phyloP scores from a whole-genome alignment of 345 rosid genomes.

The Angophora floribunda region DNA sequence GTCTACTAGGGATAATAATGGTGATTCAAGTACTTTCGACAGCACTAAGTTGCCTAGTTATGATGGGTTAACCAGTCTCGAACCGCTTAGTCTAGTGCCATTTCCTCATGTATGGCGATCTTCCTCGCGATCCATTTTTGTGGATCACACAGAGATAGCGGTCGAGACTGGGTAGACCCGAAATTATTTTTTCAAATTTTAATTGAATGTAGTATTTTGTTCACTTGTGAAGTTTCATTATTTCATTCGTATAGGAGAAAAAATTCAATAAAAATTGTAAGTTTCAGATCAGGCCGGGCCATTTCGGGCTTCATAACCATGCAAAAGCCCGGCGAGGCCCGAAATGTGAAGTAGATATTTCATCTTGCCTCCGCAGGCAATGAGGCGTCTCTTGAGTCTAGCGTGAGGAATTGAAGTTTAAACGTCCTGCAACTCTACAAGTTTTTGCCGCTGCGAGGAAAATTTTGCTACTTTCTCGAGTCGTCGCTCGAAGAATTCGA shows the following conservation, averaged over 20 bases:
- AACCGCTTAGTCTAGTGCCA: not conserved
- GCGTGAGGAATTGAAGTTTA: no score
- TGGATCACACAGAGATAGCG: no score
- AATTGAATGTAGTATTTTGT: not conserved
- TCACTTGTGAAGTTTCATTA: not conserved
- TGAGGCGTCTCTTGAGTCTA: not conserved
- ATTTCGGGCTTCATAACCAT: not conserved
- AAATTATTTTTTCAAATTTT: no score
- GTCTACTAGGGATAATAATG: not conserved
- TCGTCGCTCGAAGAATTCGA: not conserved
- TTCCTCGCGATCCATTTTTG: no score
- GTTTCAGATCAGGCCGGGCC: accelerated
- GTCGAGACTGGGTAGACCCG: no score
- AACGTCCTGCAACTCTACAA: no score
- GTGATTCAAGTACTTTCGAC: not conserved
- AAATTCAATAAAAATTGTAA: not conserved
- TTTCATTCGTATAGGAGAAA: not conserved
- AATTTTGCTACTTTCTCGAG: not conserved
- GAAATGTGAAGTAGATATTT: not conserved
- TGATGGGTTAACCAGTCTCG: not conserved
- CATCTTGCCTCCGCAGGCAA: not conserved
- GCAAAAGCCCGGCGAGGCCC: not conserved
- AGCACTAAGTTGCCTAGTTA: not conserved
- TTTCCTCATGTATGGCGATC: not conserved
- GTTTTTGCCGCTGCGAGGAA: accelerated